These are phyloP conservation scores for Heteromeles arbutifolia DNA, from an alignment of 306 rosid genomes.

Conservation along the genomic window DNA sequence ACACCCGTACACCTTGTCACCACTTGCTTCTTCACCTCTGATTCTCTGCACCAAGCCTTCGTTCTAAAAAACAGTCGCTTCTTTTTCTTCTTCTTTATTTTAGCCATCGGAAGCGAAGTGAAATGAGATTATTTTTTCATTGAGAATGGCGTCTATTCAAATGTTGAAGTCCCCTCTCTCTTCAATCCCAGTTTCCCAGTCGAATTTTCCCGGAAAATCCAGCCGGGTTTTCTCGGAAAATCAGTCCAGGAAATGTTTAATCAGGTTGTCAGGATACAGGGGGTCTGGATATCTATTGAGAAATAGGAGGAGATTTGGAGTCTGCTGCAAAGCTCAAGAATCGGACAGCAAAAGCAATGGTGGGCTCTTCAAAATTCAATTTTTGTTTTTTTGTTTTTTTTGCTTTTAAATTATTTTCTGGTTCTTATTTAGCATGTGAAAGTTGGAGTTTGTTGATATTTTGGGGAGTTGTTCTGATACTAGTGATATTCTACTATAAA, in stretches of 20 bases:
- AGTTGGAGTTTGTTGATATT: not conserved
- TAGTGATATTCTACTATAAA: not conserved
- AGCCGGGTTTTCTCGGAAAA: constrained; percentile 23
- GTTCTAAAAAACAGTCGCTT: not conserved
- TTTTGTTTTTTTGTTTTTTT: not conserved
- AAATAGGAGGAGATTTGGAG: constrained; percentile 28
- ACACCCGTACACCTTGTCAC: constrained; percentile 12
- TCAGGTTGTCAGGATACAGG: constrained; percentile 25
- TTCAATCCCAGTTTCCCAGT: constrained; percentile 45
- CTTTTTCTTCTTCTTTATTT: not conserved
- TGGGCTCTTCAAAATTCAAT: constrained; percentile 19
- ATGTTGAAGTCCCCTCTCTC: constrained; percentile 48
- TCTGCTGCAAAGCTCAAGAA: constrained; percentile 57
- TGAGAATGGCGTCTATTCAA: constrained; percentile 59
- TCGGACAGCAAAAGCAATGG: constrained; percentile 63
- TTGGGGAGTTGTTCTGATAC: not conserved
- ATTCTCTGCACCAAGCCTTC: constrained; percentile 12
- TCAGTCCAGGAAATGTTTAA: constrained; percentile 30
- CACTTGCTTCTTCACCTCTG: constrained; percentile 14
- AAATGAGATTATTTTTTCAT: constrained; percentile 24
- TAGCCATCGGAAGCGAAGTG: not conserved
- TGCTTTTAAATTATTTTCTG: not conserved
- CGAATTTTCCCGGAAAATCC: constrained; percentile 39
- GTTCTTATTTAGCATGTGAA: not conserved
- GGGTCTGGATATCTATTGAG: constrained; percentile 19